Evolutionary conservation across 129 eudicot genomes (phyloP), one percentile per base, ranked within the genome.

Genomic region (Chrysanthemum makinoi): DNA sequence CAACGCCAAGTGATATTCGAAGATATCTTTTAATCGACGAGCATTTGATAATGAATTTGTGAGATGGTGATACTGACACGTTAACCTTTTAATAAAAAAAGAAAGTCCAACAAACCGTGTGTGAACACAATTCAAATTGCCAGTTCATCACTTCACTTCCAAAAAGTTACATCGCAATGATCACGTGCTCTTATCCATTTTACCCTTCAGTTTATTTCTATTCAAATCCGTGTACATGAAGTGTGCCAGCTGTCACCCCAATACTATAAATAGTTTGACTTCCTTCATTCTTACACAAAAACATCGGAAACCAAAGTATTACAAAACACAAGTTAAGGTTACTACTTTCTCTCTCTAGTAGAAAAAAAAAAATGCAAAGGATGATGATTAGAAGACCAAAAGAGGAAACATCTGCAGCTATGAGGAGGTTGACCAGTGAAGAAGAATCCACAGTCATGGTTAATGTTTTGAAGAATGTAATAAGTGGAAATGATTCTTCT

Each of bases 381-480:
- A 75, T 76, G 49, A 75, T 76, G 62, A 35, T 57, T 43, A 80
- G 61, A 16, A 73, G 68, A 71, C 43, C 62, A 10, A 78, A 43
- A 3, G 14, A 30, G 17, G 77, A 78, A 49, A 12, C 48, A 51
- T 4, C 77, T 19, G 3, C 35, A 58, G 8, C 81, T 50, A 19
- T 63, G 62, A 3, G 43, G 11, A 78, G 88, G 2, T 87, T 89
- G 6, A 80, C 85, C 17, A 19, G 10, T 1, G 92, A 89, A 2
- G 82, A 82, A 44, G 96, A 89, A 62, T 70, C 77, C 12, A 62
- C 78, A 0, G 69, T 89, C 6, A 89, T 89, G 85, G 90, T 89
- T 4, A 80, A 73, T 8, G 92, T 90, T 10, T 53, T 89, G 47
- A 80, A 68, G 64, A 85, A 83, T 49, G 96, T 87, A 2, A 83